Percentiles rank a stretch among this genome's conserved stretches.
Conservation (phyloP, 805 yeast genomes). For the Starmerella floris region DNA sequence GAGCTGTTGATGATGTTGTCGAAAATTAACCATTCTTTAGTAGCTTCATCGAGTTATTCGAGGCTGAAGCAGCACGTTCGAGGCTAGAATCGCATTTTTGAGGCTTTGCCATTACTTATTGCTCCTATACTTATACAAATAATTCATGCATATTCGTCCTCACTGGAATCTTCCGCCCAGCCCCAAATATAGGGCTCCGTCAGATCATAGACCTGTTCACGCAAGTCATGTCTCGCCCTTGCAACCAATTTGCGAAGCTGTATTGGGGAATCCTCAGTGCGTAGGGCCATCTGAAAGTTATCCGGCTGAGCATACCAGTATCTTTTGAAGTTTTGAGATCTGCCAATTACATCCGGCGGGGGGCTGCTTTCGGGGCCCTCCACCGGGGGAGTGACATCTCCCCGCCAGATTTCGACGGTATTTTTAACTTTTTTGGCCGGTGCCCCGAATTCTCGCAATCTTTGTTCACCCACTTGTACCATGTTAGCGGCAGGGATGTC, state of each 20-base stretch:
- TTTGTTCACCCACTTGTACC: slow-evolving; percentile 26
- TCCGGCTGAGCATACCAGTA: slow-evolving; percentile 10
- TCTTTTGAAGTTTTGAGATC: neutral
- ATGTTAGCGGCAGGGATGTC: slow-evolving; percentile 35
- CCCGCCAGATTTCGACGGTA: slow-evolving; percentile 2
- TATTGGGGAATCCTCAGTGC: slow-evolving; percentile 15
- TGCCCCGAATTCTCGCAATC: neutral
- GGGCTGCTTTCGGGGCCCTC: neutral
- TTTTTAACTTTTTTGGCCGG: neutral
- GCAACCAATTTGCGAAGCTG: slow-evolving; percentile 14
- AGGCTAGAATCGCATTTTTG: too few species aligned
- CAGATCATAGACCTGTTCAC: slow-evolving; percentile 17
- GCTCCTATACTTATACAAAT: neutral
- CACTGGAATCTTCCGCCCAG: slow-evolving; percentile 13
- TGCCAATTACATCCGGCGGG: too few species aligned
- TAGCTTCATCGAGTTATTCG: too few species aligned
- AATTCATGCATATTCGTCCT: neutral
- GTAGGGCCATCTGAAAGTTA: neutral
- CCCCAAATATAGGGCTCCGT: slow-evolving; percentile 21
- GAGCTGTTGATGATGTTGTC: too few species aligned
- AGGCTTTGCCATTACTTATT: too few species aligned
- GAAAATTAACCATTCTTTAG: too few species aligned
- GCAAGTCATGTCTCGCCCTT: slow-evolving; percentile 15
- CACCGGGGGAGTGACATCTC: neutral
- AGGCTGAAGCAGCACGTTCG: too few species aligned